phyloP scores from a whole-genome alignment of 352 stramenopile genomes.

The Phytophthora europaea region DNA sequence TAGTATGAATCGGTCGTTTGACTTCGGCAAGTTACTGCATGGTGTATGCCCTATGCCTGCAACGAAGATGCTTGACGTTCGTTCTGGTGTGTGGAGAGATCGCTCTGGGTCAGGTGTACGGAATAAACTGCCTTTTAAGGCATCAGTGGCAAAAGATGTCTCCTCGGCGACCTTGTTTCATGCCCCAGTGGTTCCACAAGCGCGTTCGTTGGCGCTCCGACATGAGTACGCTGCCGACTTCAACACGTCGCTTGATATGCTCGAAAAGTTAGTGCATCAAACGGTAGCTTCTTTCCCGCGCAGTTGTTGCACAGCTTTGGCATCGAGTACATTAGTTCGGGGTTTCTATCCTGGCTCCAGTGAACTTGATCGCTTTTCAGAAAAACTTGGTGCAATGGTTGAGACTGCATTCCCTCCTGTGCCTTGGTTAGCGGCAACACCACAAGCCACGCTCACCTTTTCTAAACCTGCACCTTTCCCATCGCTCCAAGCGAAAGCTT shows the following conservation, averaged over 20 bases:
- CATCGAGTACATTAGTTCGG: slow-evolving; percentile 40
- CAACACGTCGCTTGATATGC: slow-evolving; percentile 15
- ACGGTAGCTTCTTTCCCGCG: slow-evolving; percentile 37
- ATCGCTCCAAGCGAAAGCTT: slow-evolving; percentile 36
- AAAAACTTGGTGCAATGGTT: slow-evolving; percentile 26
- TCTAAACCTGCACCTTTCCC: slow-evolving; percentile 33
- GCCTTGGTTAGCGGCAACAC: slow-evolving; percentile 28
- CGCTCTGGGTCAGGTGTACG: slow-evolving; percentile 5
- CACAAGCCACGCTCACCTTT: slow-evolving; percentile 20
- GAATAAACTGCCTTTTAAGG: slow-evolving; percentile 18
- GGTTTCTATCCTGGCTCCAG: slow-evolving; percentile 20
- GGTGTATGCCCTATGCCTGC: slow-evolving; percentile 68
- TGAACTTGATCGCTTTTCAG: slow-evolving; percentile 25
- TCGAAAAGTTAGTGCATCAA: slow-evolving; percentile 37
- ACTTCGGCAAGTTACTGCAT: slow-evolving; percentile 67
- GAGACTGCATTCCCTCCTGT: slow-evolving; percentile 34
- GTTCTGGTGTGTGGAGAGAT: slow-evolving; percentile 48
- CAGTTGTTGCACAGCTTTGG: slow-evolving; percentile 19
- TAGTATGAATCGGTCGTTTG: slow-evolving; percentile 43
- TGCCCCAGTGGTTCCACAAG: slow-evolving; percentile 29
- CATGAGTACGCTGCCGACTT: slow-evolving; percentile 12
- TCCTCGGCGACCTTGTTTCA: slow-evolving; percentile 35
- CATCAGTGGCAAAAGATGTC: slow-evolving; percentile 10
- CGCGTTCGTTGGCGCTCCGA: slow-evolving; percentile 23
- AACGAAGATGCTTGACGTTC: slow-evolving; percentile 77